Percentiles rank a stretch among this genome's conserved stretches.
Conservation (phyloP, 2,329 filamentous ascomycete genomes). For the Plectosphaerella plurivora region DNA sequence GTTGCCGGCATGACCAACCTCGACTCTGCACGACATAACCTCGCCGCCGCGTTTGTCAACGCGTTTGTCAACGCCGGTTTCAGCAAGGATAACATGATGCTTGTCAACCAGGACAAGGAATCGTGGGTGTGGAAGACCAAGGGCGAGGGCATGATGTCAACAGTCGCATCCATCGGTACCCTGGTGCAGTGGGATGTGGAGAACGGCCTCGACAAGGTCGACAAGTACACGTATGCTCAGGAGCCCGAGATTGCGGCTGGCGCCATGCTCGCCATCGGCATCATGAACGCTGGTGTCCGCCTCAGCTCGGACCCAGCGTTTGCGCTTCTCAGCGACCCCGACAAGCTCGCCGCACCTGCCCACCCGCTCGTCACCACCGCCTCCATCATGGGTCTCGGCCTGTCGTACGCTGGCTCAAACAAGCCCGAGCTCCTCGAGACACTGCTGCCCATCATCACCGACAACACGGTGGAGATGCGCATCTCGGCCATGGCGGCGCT, state of each 20-base stretch:
- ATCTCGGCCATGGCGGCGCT: constrained; percentile 94
- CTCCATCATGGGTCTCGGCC: constrained; percentile 91
- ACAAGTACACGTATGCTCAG: constrained; percentile 82
- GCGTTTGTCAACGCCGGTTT: constrained; percentile 96
- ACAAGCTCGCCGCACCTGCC: constrained; percentile 65
- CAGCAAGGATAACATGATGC: constrained; percentile 96
- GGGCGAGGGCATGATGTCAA: constrained; percentile 95
- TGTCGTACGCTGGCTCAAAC: constrained; percentile 92
- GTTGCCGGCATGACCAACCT: constrained; percentile 91
- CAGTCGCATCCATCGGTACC: constrained; percentile 88
- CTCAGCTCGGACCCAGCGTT: constrained; percentile 87
- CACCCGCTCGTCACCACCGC: constrained; percentile 74
- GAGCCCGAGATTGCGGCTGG: constrained; percentile 87
- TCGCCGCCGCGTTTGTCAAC: constrained; percentile 94
- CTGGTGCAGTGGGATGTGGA: constrained; percentile 93
- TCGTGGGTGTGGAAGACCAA: constrained; percentile 99
- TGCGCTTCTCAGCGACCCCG: constrained; percentile 75
- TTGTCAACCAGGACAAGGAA: constrained; percentile 81
- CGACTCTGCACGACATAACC: constrained; percentile 91
- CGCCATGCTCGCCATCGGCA: constrained; percentile 87
- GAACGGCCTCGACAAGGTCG: constrained; percentile 85
- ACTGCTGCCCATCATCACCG: constrained; percentile 80
- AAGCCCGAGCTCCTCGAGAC: constrained; percentile 83
- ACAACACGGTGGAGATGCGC: constrained; percentile 86
- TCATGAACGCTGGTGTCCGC: constrained; percentile 89